Conservation (phyloP, 176 grass and related monocot species). For the Bonia amplexicaulis region DNA sequence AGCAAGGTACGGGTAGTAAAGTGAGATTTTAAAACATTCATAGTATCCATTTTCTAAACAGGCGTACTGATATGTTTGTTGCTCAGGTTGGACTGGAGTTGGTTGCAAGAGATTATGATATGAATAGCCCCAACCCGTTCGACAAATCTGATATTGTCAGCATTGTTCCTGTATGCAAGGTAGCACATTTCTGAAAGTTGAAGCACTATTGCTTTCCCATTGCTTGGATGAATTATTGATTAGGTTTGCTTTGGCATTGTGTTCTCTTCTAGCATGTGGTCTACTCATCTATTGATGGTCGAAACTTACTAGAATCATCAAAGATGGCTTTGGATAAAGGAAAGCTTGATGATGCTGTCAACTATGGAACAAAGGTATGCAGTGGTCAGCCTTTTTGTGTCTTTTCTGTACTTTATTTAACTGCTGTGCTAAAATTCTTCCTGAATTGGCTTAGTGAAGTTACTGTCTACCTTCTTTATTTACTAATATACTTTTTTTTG, state of each 20-base stretch:
- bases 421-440: not conserved
- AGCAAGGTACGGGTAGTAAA: slow-evolving; percentile 58
- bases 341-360: slow-evolving; percentile 93
- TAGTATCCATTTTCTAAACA: not conserved
- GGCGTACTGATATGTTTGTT: slow-evolving; percentile 27
- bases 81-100: slow-evolving; percentile 92
- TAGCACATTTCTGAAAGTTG: slow-evolving; percentile 37
- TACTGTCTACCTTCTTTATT: not conserved
- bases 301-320: slow-evolving; percentile 94
- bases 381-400: not conserved
- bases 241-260: not conserved
- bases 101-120: slow-evolving; percentile 89
- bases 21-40: not conserved
- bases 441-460: not conserved
- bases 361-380: slow-evolving; percentile 78
- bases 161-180: slow-evolving; percentile 95
- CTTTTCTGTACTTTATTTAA: slow-evolving; percentile 2
- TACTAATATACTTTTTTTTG: slow-evolving; percentile 17
- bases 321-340: slow-evolving; percentile 99
- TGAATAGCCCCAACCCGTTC: slow-evolving; percentile 84
- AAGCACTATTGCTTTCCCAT: not conserved
- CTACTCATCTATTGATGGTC: slow-evolving; percentile 79
- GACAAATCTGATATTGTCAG: slow-evolving; percentile 92
- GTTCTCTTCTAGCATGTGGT: slow-evolving; percentile 66
- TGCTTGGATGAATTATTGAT: not conserved